Percentiles rank a stretch among this genome's conserved stretches.
phyloP scores from a whole-genome alignment of 495 filamentous ascomycete genomes.

The Talaromyces wortmannii region DNA sequence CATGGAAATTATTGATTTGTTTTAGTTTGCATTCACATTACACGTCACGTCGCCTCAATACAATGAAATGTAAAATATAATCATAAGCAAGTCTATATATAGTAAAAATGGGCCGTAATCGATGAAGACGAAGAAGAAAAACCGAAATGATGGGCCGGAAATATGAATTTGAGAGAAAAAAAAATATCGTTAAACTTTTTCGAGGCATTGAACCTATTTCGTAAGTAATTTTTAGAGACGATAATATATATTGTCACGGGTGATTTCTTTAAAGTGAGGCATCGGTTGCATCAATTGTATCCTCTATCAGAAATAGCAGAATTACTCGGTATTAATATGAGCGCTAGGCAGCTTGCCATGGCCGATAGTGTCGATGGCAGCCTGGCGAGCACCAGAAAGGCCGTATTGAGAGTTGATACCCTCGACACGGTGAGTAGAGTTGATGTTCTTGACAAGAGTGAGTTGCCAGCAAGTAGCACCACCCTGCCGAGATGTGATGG shows the following conservation, averaged over 20 bases:
- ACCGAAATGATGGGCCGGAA: background rate
- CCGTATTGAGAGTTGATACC: conserved; percentile 71
- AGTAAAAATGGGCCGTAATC: too few relatives aligned
- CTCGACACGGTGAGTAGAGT: conserved; percentile 89
- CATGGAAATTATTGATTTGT: too few relatives aligned
- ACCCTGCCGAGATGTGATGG: conserved; percentile 90
- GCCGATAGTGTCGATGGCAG: conserved; percentile 28
- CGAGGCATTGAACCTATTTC: too few relatives aligned
- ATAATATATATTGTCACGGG: too few relatives aligned
- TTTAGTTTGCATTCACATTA: background rate
- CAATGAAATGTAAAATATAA: background rate
- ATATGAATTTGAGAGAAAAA: too few relatives aligned
- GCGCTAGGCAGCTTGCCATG: conserved; percentile 34
- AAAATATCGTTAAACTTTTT: too few relatives aligned
- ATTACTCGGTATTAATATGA: conserved; percentile 15
- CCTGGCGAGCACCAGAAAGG: conserved; percentile 60
- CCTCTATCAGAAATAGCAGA: too few relatives aligned
- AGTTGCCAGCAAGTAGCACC: conserved; percentile 95
- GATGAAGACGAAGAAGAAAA: background rate
- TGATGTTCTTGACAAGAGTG: conserved; percentile 93
- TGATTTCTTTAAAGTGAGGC: background rate
- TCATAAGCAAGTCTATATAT: background rate
- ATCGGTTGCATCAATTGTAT: background rate
- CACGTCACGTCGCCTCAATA: background rate
- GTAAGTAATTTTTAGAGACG: too few relatives aligned